phyloP scores from a whole-genome alignment of 2,329 filamentous ascomycete species.

The Cercospora sojina region DNA sequence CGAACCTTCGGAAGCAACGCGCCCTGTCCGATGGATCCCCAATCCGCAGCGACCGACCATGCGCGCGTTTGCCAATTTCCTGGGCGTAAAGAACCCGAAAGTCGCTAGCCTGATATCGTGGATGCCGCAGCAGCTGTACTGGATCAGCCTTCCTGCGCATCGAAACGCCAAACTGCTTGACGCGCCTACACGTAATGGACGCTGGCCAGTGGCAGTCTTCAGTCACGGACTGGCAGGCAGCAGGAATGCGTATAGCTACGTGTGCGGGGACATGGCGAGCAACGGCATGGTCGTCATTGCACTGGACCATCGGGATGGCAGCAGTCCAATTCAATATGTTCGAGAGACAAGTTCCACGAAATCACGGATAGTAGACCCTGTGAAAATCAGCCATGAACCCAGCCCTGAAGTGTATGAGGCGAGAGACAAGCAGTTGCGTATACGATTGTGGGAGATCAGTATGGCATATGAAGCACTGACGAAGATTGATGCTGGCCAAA shows the following conservation, averaged over 20 bases:
- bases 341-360: slow-evolving; percentile 55
- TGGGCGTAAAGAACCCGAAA: slow-evolving; percentile 57
- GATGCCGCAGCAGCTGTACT: slow-evolving; percentile 66
- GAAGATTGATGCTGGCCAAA: slow-evolving; percentile 60
- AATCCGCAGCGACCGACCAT: slow-evolving; percentile 72
- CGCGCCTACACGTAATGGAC: slow-evolving; percentile 47
- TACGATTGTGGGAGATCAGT: slow-evolving; percentile 76
- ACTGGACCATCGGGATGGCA: slow-evolving; percentile 80
- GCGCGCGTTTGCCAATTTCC: slow-evolving; percentile 72
- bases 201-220: slow-evolving; percentile 82
- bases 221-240: slow-evolving; percentile 81
- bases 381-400: slow-evolving; percentile 59
- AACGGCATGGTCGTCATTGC: slow-evolving; percentile 79
- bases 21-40: slow-evolving; percentile 73
- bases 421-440: slow-evolving; percentile 69
- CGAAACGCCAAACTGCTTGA: slow-evolving; percentile 66
- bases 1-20: slow-evolving; percentile 45
- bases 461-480: slow-evolving; percentile 67
- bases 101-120: slow-evolving; percentile 32
- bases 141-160: slow-evolving; percentile 68
- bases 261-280: slow-evolving; percentile 74
- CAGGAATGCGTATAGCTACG: slow-evolving; percentile 80
- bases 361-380: slow-evolving; percentile 45
- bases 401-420: slow-evolving; percentile 61
- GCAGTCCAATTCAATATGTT: slow-evolving; percentile 70